phyloP scores from a whole-genome alignment of 176 grass and related monocot species.

The Microstegium vimineum region DNA sequence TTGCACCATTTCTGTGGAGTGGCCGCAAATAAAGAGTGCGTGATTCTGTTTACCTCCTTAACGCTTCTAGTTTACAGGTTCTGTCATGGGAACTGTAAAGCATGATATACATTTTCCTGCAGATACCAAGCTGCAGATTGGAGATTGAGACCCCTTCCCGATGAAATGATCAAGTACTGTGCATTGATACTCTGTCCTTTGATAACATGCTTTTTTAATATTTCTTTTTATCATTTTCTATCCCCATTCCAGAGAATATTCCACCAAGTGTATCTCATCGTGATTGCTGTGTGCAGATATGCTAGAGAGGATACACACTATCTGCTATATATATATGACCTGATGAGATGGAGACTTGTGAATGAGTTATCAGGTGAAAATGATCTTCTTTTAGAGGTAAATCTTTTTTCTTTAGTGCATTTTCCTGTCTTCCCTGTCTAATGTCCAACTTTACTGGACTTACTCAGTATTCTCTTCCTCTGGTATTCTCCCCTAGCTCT shows the following conservation, averaged over 20 bases:
- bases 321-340: slow-evolving; percentile 87
- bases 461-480: slow-evolving; percentile 17
- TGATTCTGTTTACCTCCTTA: slow-evolving; percentile 4
- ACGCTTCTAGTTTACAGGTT: background rate
- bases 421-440: slow-evolving; percentile 1
- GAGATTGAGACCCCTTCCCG: slow-evolving; percentile 85
- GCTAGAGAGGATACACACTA: slow-evolving; percentile 99
- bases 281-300: slow-evolving; percentile 50
- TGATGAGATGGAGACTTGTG: slow-evolving; percentile 67
- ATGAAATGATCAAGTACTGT: slow-evolving; percentile 91
- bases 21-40: slow-evolving; percentile 88
- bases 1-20: slow-evolving; percentile 88
- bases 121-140: slow-evolving; percentile 99
- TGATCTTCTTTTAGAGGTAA: slow-evolving; percentile 85
- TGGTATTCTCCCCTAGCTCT: background rate
- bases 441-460: slow-evolving; percentile 18
- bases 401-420: slow-evolving; percentile 12
- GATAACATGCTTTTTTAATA: slow-evolving; percentile 10
- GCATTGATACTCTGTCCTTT: slow-evolving; percentile 7
- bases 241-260: background rate
- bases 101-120: slow-evolving; percentile 34
- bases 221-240: background rate
- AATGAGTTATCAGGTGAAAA: slow-evolving; percentile 52
- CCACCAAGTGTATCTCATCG: slow-evolving; percentile 23
- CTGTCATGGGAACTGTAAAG: slow-evolving; percentile 20